Percentiles rank a stretch among this genome's conserved stretches.
Conservation (phyloP, 371 early-diverging fungal genomes). For the Coemansia sp. region DNA sequence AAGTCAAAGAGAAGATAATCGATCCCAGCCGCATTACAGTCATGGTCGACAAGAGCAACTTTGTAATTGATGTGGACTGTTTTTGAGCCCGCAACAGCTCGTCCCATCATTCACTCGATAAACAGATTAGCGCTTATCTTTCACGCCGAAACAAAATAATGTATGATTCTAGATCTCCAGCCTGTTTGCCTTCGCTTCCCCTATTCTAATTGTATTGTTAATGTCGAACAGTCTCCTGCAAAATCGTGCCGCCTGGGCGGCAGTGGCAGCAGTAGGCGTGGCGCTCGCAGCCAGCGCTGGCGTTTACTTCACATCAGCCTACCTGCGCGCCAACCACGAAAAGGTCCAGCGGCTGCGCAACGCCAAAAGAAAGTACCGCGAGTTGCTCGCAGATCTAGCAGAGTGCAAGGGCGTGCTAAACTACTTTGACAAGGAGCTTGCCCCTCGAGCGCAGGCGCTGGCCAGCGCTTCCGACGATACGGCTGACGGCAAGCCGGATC, state of each 20-base stretch:
- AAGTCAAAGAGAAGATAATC: conserved; percentile 17
- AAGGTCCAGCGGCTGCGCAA: conserved; percentile 22
- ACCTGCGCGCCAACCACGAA: conserved; percentile 26
- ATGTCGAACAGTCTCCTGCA: neutral
- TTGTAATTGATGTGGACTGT: conserved; percentile 39
- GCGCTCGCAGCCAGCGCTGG: conserved; percentile 18
- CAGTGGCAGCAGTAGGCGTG: conserved; percentile 11
- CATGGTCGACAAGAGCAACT: conserved; percentile 24
- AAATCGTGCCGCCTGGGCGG: conserved; percentile 7
- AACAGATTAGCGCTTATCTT: neutral
- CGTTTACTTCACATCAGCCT: conserved; percentile 13
- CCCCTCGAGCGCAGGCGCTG: conserved; percentile 19
- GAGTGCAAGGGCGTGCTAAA: conserved; percentile 37
- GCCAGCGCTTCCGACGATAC: neutral
- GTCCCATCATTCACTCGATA: neutral
- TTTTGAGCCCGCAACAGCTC: conserved; percentile 3
- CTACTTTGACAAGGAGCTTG: conserved; percentile 22
- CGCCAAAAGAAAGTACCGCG: conserved; percentile 29
- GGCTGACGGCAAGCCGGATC: neutral
- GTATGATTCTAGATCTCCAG: neutral
- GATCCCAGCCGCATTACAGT: conserved; percentile 31
- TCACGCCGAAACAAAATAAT: neutral
- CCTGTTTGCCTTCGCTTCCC: neutral
- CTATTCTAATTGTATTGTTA: neutral
- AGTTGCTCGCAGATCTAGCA: conserved; percentile 26